phyloP scores from a whole-genome alignment of 176 grass and related monocot genomes.

The Phragmites australis region DNA sequence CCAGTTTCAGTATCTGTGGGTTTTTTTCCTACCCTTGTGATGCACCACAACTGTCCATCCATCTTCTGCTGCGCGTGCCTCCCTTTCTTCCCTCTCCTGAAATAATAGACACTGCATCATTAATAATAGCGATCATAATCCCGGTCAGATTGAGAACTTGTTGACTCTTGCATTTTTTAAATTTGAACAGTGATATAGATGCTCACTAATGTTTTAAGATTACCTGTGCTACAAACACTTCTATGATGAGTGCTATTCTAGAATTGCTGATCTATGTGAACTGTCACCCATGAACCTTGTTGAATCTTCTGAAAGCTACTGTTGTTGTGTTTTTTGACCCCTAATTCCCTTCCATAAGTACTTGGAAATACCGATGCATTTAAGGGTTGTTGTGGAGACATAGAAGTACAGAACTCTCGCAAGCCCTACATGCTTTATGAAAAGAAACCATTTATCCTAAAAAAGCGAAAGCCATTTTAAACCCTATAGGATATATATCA shows the following conservation, averaged over 20 bases:
- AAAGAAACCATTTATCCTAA: constrained; percentile 7
- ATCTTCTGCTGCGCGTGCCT: constrained; percentile 60
- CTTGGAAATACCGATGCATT: not conserved
- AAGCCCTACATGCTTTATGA: not conserved
- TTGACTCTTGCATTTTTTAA: too few relatives aligned
- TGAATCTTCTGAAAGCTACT: not conserved
- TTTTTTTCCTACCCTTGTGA: constrained; percentile 92
- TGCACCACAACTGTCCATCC: constrained; percentile 93
- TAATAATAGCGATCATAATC: not conserved
- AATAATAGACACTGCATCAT: too few relatives aligned
- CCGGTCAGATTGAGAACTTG: not conserved
- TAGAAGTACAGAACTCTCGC: constrained; percentile 1
- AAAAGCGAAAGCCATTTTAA: not conserved
- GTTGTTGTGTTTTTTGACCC: not conserved
- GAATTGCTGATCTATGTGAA: not conserved
- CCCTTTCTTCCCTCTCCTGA: constrained; percentile 86
- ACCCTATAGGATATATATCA: not conserved
- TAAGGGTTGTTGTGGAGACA: not conserved
- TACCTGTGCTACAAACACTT: not conserved
- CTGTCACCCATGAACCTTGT: not conserved
- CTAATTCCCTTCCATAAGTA: not conserved
- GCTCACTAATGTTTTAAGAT: not conserved
- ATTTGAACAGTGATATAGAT: not conserved
- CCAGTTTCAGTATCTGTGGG: constrained; percentile 84
- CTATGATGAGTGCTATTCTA: not conserved